Percentiles rank a stretch among this genome's conserved stretches.
phyloP scores from a whole-genome alignment of 768 basidiomycete genomes.

The Candolleomyces efflorescens region DNA sequence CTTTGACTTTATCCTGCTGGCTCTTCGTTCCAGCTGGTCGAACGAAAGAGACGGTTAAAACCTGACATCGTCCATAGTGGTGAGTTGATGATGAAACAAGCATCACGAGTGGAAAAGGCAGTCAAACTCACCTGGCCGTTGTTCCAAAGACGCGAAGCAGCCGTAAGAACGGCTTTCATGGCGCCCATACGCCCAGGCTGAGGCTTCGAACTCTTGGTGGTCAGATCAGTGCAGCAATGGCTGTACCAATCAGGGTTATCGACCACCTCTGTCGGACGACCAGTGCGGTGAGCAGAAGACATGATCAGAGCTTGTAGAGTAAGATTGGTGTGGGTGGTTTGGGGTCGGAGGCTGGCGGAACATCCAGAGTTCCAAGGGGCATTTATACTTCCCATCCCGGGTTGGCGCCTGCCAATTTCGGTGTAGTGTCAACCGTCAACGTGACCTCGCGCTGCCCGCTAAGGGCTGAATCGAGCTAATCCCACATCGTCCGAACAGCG shows the following conservation, averaged over 20 bases:
- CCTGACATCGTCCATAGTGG: neutral
- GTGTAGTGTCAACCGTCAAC: too few relatives aligned
- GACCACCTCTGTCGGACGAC: neutral
- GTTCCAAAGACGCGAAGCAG: neutral
- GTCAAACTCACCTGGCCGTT: neutral
- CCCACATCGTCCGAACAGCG: too few relatives aligned
- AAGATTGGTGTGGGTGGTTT: neutral
- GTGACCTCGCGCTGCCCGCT: too few relatives aligned
- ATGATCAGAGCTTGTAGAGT: neutral
- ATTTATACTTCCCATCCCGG: too few relatives aligned
- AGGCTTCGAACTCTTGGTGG: neutral
- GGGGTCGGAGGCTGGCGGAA: too few relatives aligned
- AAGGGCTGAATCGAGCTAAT: too few relatives aligned
- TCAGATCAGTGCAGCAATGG: neutral
- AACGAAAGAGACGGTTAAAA: neutral
- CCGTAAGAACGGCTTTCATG: neutral
- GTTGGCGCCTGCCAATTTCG: too few relatives aligned
- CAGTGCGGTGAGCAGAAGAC: neutral
- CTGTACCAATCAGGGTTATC: neutral
- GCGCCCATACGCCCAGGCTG: neutral
- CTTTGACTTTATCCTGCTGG: neutral
- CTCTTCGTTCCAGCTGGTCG: neutral
- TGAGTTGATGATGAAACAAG: neutral
- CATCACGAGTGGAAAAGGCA: neutral
- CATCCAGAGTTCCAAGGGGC: too few relatives aligned